A percentile compares a stretch with the other conserved stretches of the same genome.
These are phyloP conservation scores for Naganishia vaughanmartiniae DNA, from an alignment of 768 basidiomycete species.

Conservation along the genomic window DNA sequence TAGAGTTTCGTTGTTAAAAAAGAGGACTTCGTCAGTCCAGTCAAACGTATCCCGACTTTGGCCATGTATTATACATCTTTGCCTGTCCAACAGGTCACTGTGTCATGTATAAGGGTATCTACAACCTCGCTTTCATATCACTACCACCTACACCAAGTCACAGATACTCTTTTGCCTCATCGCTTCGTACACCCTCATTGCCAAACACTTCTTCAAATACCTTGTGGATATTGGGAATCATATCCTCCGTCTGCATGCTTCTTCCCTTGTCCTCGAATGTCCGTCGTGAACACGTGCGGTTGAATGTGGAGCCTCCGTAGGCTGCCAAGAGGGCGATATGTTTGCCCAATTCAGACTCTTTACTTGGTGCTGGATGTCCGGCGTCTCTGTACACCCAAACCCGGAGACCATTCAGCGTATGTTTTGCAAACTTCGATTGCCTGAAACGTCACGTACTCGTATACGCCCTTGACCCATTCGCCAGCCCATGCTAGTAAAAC, in stretches of 20 bases:
- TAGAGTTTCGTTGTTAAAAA: neutral
- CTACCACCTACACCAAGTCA: neutral
- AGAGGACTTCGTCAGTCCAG: neutral
- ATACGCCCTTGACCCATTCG: slow-evolving; percentile 81
- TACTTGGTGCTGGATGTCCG: slow-evolving; percentile 45
- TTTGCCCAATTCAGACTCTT: slow-evolving; percentile 45
- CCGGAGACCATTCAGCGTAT: neutral
- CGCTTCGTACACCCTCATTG: slow-evolving; percentile 24
- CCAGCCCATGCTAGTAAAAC: slow-evolving; percentile 92
- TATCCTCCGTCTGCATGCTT: slow-evolving; percentile 76
- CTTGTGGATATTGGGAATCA: slow-evolving; percentile 61
- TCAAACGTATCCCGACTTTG: neutral
- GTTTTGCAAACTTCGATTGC: neutral
- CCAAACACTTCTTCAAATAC: slow-evolving; percentile 75
- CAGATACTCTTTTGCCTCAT: slow-evolving; percentile 29
- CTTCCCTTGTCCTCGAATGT: slow-evolving; percentile 76
- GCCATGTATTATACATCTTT: neutral
- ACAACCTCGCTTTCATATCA: slow-evolving; percentile 13
- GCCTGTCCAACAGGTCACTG: neutral
- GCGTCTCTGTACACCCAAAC: slow-evolving; percentile 37
- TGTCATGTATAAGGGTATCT: neutral
- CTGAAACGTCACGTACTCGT: slow-evolving; percentile 60
- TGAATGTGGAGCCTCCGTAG: slow-evolving; percentile 81
- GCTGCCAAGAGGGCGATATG: slow-evolving; percentile 78
- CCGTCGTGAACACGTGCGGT: slow-evolving; percentile 72